Evolutionary conservation across 2,329 filamentous ascomycete genomes (phyloP), one percentile per base, ranked within the genome.

Genomic region (Myriosclerotinia curreyana): DNA sequence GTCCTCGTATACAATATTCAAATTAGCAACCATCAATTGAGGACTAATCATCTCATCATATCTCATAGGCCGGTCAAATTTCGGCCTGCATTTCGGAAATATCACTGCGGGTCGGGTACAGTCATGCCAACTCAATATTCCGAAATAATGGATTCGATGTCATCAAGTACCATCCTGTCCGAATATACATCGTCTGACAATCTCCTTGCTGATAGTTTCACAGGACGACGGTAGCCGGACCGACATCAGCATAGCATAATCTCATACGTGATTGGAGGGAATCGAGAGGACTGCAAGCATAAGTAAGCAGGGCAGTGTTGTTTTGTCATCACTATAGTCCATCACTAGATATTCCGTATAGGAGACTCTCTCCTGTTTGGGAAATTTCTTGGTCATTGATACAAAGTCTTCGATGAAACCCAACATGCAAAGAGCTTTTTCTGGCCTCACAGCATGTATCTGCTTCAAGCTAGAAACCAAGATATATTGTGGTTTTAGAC

Each of bases 111-210:
- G 20, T 38, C 40, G 28, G 31, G 14, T 38, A 62, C 40, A 62
- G 60, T 62, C 60, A 55, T 62, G 9, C 50, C 20, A 55, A 25
- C 34, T 31, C 36, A n/a, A 20, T 38, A 36, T 20, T 20, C n/a
- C 34, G 25, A 11, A 44, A 44, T 34, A 25, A 20, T 17, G n/a
- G n/a, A 8, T 14, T 36, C 31, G 11, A n/a, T 62, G 25, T 17
- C 38, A 38, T 55, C 17, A 12, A 36, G 11, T 2, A 42, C 15
- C 5, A 36, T 38, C 17, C 28, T n/a, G 11, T 20, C 22, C 15
- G 20, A n/a, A n/a, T n/a, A n/a, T n/a, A 15, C 5, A 38, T 2
- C n/a, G 2, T 22, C 28, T 34, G n/a, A 34, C 11, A 48, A 7
- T 36, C 7, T 22, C 28, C 42, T 48, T 34, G 8, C 36, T 48